Percentiles rank a stretch among this genome's conserved stretches.
phyloP scores from a whole-genome alignment of 345 rosid species.

The Dimocarpus longan region DNA sequence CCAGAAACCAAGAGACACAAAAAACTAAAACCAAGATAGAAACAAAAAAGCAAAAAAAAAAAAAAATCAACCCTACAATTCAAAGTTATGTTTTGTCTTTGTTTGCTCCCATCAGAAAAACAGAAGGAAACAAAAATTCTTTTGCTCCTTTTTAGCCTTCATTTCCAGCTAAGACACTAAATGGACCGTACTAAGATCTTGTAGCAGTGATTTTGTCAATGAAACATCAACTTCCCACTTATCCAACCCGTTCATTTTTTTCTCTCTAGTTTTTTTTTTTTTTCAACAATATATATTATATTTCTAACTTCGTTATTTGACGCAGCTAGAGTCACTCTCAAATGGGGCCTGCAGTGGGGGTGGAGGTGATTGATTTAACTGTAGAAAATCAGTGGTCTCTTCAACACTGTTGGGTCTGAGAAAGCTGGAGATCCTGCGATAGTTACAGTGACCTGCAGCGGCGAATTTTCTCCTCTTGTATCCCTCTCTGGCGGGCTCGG shows the following conservation, averaged over 20 bases:
- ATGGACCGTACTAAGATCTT: slow-evolving; percentile 28
- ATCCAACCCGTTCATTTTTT: neutral
- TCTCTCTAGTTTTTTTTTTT: neutral
- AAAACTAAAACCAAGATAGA: slow-evolving; percentile 9
- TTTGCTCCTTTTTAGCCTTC: slow-evolving; percentile 2
- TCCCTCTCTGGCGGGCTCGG: slow-evolving; percentile 11
- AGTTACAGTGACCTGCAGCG: neutral
- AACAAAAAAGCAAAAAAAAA: neutral
- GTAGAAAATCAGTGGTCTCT: neutral
- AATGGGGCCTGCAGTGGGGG: slow-evolving; percentile 25
- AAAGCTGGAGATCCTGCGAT: slow-evolving; percentile 33
- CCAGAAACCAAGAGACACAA: slow-evolving; percentile 16
- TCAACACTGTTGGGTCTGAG: slow-evolving; percentile 32
- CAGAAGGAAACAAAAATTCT: neutral
- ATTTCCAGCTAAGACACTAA: neutral
- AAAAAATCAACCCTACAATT: slow-evolving; percentile 6
- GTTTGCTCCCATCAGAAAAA: slow-evolving; percentile 4
- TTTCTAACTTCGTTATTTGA: slow-evolving; percentile 12
- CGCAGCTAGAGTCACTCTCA: slow-evolving; percentile 40
- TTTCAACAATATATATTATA: neutral
- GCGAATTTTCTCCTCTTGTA: slow-evolving; percentile 39
- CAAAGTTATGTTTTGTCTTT: slow-evolving; percentile 26
- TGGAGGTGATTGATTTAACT: neutral
- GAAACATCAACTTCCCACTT: slow-evolving; percentile 20
- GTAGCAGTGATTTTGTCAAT: slow-evolving; percentile 28